These are phyloP conservation scores for Stagonosporopsis tanaceti DNA, from an alignment of 2,329 filamentous ascomycete genomes.

Conservation along the genomic window DNA sequence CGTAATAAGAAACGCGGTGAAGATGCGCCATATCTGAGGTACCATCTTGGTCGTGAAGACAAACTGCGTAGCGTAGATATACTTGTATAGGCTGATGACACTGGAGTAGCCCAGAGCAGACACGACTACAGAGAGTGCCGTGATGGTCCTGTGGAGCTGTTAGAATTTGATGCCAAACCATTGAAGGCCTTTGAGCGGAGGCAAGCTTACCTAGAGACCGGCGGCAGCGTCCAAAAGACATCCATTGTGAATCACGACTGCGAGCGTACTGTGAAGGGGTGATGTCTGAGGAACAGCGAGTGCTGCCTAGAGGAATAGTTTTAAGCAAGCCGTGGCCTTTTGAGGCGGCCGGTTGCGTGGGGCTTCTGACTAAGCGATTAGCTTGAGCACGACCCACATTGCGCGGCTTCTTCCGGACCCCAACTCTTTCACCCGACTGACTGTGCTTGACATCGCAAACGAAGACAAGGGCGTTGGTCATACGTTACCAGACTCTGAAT, in stretches of 20 bases:
- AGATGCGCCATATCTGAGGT: conserved; percentile 67
- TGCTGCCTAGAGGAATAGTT: conserved; percentile 43
- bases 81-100: conserved; percentile 60
- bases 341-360: conserved; percentile 22
- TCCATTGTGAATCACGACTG: conserved; percentile 57
- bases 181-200: background rate
- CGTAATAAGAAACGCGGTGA: conserved; percentile 67
- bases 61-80: conserved; percentile 63
- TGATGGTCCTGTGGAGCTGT: conserved; percentile 69
- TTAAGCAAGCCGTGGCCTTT: conserved; percentile 33
- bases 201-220: conserved; percentile 67
- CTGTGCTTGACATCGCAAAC: background rate
- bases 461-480: background rate
- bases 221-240: conserved; percentile 70
- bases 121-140: conserved; percentile 68
- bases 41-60: conserved; percentile 63
- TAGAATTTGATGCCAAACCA: conserved; percentile 44
- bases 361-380: conserved; percentile 16
- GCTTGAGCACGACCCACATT: conserved; percentile 5
- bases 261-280: conserved; percentile 27
- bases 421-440: background rate
- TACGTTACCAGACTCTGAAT: no score
- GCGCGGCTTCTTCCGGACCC: no score
- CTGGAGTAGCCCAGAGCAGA: conserved; percentile 69
- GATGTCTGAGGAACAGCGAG: conserved; percentile 42